Percentiles rank a stretch among this genome's conserved stretches.
These are phyloP conservation scores for Purpureocillium takamizusanense DNA, from an alignment of 2,329 filamentous ascomycete genomes.

Conservation along the genomic window DNA sequence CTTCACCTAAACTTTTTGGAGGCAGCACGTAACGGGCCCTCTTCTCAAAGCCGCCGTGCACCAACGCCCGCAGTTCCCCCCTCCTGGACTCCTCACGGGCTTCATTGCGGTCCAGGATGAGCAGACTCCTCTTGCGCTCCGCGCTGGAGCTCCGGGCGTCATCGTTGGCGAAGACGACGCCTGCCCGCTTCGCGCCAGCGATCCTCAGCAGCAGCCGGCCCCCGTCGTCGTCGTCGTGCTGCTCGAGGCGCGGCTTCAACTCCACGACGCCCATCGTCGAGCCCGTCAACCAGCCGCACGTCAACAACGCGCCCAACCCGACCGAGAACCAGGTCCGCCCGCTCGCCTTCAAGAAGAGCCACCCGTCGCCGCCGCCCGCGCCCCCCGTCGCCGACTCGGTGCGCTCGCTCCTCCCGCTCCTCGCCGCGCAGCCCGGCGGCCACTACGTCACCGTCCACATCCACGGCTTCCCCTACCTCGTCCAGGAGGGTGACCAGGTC, in stretches of 20 bases:
- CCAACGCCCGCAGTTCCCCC: too few relatives aligned
- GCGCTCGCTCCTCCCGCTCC: conserved; percentile 55
- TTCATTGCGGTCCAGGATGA: conserved; percentile 31
- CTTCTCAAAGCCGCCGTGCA: too few relatives aligned
- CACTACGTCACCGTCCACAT: conserved; percentile 78
- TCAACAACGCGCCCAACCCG: conserved; percentile 29
- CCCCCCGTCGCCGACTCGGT: conserved; percentile 45
- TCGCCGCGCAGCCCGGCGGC: conserved; percentile 56
- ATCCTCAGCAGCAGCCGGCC: conserved; percentile 5
- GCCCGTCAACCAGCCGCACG: conserved; percentile 21
- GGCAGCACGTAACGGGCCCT: too few relatives aligned
- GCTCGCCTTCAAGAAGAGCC: conserved; percentile 30
- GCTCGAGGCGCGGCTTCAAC: conserved; percentile 30
- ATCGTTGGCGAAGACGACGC: too few relatives aligned
- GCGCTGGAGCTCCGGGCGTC: conserved; percentile 49
- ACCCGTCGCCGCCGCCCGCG: conserved; percentile 21
- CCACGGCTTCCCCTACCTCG: conserved; percentile 70
- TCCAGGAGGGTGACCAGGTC: conserved; percentile 65
- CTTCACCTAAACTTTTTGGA: too few relatives aligned
- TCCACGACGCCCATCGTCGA: conserved; percentile 42
- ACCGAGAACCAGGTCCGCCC: conserved; percentile 21
- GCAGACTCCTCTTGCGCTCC: conserved; percentile 54
- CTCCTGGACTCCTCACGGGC: too few relatives aligned
- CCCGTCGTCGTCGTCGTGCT: neutral
- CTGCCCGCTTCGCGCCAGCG: conserved; percentile 15